These are phyloP conservation scores for Sugiyamaella castrensis DNA, from an alignment of 1,139 yeast species.

Conservation along the genomic window DNA sequence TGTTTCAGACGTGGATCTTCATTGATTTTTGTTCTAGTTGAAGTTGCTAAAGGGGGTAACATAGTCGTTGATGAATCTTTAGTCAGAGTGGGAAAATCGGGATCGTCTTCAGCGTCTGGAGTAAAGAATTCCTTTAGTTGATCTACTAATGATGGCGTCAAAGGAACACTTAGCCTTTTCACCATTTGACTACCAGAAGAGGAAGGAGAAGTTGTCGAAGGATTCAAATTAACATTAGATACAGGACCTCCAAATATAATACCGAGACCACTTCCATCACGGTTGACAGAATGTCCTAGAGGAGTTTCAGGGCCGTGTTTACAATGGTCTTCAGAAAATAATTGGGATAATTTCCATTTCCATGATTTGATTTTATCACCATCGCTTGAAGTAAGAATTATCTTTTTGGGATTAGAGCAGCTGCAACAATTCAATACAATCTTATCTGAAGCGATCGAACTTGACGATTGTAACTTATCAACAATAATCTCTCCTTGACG, in stretches of 20 bases:
- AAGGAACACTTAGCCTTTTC: constrained; percentile 16
- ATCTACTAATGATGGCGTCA: constrained; percentile 21
- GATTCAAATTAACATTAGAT: background rate
- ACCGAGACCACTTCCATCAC: constrained; percentile 14
- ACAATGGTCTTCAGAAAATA: constrained; percentile 7
- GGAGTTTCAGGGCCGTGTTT: background rate
- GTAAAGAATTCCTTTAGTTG: constrained; percentile 21
- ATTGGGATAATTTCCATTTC: constrained; percentile 35
- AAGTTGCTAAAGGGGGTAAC: too few species aligned
- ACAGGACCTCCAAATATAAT: constrained; percentile 12
- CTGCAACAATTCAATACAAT: constrained; percentile 23
- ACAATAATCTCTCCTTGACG: constrained; percentile 34
- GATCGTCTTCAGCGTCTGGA: constrained; percentile 10
- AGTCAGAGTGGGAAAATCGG: background rate
- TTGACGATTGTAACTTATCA: constrained; percentile 13
- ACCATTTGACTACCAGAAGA: background rate
- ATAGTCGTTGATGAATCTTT: background rate
- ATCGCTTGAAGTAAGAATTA: constrained; percentile 27
- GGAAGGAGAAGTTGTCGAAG: constrained; percentile 1
- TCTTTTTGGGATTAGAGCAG: constrained; percentile 27
- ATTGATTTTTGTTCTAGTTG: too few species aligned
- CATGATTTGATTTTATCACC: constrained; percentile 25
- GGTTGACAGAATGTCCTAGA: background rate
- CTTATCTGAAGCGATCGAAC: constrained; percentile 1
- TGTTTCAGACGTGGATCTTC: constrained; percentile 3